These are phyloP conservation scores for Paracoccidioides lutzii DNA, from an alignment of 2,329 filamentous ascomycete species.

Conservation along the genomic window DNA sequence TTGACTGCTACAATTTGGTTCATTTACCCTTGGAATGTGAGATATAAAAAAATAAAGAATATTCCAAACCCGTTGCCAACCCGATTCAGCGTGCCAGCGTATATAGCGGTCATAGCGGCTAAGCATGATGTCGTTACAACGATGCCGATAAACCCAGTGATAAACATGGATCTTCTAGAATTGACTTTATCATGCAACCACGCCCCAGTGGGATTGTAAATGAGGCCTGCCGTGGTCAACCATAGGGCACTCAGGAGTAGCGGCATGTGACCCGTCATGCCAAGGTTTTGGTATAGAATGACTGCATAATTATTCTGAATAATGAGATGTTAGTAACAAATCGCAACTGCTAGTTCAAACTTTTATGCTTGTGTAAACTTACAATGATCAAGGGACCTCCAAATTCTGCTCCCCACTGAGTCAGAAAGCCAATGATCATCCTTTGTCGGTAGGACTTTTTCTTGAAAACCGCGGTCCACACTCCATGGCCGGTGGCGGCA, in stretches of 20 bases:
- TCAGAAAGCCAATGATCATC: conserved; percentile 41
- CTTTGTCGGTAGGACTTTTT: conserved; percentile 39
- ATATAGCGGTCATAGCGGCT: conserved; percentile 27
- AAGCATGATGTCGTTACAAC: conserved; percentile 30
- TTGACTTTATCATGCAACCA: conserved; percentile 27
- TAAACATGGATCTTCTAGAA: conserved; percentile 30
- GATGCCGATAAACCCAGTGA: conserved; percentile 31
- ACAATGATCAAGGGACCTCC: conserved; percentile 41
- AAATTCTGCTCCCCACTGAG: conserved; percentile 42
- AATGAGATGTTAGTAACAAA: background rate
- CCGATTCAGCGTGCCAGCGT: conserved; percentile 26
- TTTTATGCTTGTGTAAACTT: conserved; percentile 13
- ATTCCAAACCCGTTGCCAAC: conserved; percentile 32
- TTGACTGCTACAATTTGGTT: too few species aligned
- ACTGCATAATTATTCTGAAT: conserved; percentile 36
- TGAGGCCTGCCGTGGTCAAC: conserved; percentile 36
- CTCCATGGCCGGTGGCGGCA: conserved; percentile 25
- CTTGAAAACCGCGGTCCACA: conserved; percentile 35
- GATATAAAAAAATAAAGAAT: conserved; percentile 33
- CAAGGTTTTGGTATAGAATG: conserved; percentile 32
- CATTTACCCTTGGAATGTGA: conserved; percentile 36
- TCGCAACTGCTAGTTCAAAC: background rate
- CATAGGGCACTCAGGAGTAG: conserved; percentile 34
- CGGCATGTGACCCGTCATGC: conserved; percentile 31
- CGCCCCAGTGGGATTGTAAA: conserved; percentile 26